Conservation (phyloP, 352 stramenopile species). For the Phytophthora sansomeana region DNA sequence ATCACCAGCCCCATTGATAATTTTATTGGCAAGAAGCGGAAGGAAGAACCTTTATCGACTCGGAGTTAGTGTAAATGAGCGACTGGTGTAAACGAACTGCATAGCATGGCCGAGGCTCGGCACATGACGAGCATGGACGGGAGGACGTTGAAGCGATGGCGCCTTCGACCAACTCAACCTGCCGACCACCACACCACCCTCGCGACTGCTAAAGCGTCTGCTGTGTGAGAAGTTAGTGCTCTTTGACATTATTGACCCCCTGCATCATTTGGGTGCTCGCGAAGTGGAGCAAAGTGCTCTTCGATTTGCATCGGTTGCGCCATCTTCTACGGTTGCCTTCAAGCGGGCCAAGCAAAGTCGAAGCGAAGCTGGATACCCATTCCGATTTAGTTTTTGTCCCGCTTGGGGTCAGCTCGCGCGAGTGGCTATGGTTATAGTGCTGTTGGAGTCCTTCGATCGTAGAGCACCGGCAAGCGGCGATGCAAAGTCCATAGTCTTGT, state of each 20-base stretch:
- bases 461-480: no score
- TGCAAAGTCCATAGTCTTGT: no score
- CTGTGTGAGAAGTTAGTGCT: neutral
- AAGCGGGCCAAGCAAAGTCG: no score
- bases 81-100: slow-evolving; percentile 19
- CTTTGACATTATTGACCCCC: neutral
- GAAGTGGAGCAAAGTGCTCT: neutral
- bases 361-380: no score
- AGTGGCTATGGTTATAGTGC: no score
- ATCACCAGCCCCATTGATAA: slow-evolving; percentile 28
- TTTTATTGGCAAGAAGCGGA: no score
- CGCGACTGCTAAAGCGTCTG: slow-evolving; percentile 17
- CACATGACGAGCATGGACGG: slow-evolving; percentile 15
- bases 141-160: neutral
- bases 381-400: no score
- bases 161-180: neutral
- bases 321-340: slow-evolving; percentile 21
- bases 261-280: neutral
- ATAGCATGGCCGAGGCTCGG: slow-evolving; percentile 5
- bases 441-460: no score
- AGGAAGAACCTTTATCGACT: no score
- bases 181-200: neutral
- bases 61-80: no score
- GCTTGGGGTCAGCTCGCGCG: no score
- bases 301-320: slow-evolving; percentile 25